A percentile compares a stretch with the other conserved stretches of the same genome.
Conservation (phyloP, 2,329 filamentous ascomycete genomes). For the Lasiodiplodia theobromae region DNA sequence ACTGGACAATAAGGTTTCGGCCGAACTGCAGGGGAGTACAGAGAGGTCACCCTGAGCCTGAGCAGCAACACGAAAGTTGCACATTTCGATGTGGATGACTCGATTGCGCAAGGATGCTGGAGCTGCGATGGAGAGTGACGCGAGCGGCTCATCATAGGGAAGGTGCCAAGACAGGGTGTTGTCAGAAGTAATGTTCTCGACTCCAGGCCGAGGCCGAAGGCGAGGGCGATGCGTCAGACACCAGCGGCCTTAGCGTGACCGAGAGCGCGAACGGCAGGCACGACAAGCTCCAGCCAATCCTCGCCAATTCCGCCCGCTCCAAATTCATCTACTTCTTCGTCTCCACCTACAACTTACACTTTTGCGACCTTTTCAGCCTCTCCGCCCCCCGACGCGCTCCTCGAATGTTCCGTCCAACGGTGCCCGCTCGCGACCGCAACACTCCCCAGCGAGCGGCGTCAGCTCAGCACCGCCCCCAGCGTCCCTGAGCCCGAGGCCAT, state of each 20-base stretch:
- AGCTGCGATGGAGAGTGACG: no score
- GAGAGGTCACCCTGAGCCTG: no score
- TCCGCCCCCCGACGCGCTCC: no score
- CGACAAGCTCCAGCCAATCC: conserved; percentile 17
- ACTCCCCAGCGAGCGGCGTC: no score
- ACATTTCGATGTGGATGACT: no score
- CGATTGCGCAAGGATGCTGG: no score
- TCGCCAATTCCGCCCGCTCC: neutral
- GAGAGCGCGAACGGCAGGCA: neutral
- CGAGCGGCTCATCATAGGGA: neutral
- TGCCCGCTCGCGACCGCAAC: neutral
- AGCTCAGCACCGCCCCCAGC: neutral
- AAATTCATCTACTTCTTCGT: no score
- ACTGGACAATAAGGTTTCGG: no score
- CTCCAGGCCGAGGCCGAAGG: conserved; percentile 8
- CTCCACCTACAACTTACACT: neutral
- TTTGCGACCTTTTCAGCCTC: no score
- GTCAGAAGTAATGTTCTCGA: neutral
- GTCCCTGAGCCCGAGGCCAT: neutral
- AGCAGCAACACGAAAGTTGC: no score
- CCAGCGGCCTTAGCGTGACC: neutral
- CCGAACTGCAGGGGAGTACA: no score
- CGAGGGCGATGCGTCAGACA: conserved; percentile 7
- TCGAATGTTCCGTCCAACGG: neutral
- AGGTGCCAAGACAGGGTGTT: neutral